A percentile compares a stretch with the other conserved stretches of the same genome.
phyloP scores from a whole-genome alignment of 495 filamentous ascomycete species.

The Penicillium crystallinum region DNA sequence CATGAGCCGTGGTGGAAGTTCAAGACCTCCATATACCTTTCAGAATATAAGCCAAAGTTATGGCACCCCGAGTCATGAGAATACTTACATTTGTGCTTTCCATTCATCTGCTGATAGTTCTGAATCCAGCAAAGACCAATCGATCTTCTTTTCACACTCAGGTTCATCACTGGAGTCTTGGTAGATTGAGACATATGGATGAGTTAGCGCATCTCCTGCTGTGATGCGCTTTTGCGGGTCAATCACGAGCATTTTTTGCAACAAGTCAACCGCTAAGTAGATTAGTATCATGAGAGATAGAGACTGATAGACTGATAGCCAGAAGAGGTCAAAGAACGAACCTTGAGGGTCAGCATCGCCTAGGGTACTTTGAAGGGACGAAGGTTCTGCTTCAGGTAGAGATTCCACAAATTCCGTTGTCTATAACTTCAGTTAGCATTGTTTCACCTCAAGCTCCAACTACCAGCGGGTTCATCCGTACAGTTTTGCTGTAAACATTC shows the following conservation, averaged over 20 bases:
- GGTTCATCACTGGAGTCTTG: slow-evolving; percentile 89
- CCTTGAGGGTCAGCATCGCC: slow-evolving; percentile 10
- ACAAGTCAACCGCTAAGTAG: slow-evolving; percentile 67
- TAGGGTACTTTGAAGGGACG: not conserved
- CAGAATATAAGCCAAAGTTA: not conserved
- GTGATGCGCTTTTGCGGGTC: slow-evolving; percentile 80
- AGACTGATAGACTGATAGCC: not conserved
- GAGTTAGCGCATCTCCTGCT: slow-evolving; percentile 68
- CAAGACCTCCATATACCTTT: slow-evolving; percentile 4
- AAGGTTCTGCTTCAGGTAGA: not conserved
- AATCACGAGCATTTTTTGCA: slow-evolving; percentile 90
- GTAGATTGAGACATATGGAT: slow-evolving; percentile 84
- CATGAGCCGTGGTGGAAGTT: slow-evolving; percentile 1
- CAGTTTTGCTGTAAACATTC: slow-evolving; percentile 5
- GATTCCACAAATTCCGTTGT: not conserved
- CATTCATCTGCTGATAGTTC: slow-evolving; percentile 7
- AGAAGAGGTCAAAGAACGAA: not conserved
- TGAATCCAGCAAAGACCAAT: slow-evolving; percentile 11
- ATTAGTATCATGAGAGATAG: not conserved
- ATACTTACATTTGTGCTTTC: slow-evolving; percentile 10
- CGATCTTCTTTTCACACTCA: slow-evolving; percentile 43
- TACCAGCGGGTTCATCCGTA: not conserved
- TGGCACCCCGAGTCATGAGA: no score
- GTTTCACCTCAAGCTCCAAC: not conserved
- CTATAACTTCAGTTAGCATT: not conserved